Evolutionary conservation across 1,284 basidiomycete species (phyloP), one percentile per base, ranked within the genome.

Genomic region (Apiotrichum porosum): DNA sequence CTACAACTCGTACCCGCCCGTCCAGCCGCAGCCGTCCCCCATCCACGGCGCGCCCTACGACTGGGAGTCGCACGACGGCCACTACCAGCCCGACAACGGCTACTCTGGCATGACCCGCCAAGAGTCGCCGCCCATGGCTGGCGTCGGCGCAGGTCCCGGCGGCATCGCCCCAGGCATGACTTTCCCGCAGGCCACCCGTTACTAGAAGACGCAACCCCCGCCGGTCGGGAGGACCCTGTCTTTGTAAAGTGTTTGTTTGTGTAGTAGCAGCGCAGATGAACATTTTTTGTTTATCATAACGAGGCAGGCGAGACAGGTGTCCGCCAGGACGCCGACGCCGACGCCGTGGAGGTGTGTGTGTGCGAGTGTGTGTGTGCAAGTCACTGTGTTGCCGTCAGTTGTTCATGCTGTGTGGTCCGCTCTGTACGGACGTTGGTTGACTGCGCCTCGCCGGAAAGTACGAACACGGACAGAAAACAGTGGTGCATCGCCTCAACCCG

Each of bases 1-100:
- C 53, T 65, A 65, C 53, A 54, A 62, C 9, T 61, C 54, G n/a
- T 49, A 61, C 30, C 64, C 64, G 5, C 46, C 58, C 12, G 53
- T 65, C 8, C 56, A 58, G 51, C 48, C 49, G 35, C 57, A 56
- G 43, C 47, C 53, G 3, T 41, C 37, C 33, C 49, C 53, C 19
- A 49, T 55, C 19, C 53, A 55, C 39, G 51, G 51, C 33, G 39
- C 37, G 2, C 39, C 44, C 15, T 54, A 51, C 41, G 52, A 56
- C 36, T 49, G 47, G 33, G 56, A 50, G n/a, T 46, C 45, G 10
- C 45, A 51, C 8, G 41, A 43, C 36, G 39, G 39, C 28, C 17
- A 26, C 17, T 41, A 41, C 40, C 23, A 28, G 3, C 4, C 3
- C 21, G 40, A 42, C 30, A 22, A 34, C 22, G 54, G 46, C 10